Base-by-base conservation (phyloP, 2,329 filamentous ascomycete genomes). In the Chaetomium sp. region DNA sequence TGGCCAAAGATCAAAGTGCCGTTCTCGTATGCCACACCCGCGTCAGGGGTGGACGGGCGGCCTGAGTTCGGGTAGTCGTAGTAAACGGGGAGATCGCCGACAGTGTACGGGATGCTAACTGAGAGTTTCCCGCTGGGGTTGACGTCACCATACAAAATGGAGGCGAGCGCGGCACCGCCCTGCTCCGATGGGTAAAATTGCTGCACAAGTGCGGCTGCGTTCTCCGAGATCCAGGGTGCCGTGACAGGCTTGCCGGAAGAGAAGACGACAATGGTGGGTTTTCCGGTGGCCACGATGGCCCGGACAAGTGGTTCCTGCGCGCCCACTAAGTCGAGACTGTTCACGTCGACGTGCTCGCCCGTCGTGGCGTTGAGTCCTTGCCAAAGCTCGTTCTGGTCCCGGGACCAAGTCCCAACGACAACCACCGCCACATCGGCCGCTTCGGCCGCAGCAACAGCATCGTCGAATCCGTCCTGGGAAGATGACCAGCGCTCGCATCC, bases 121-220 rank as follows among this genome's bases (percentile, higher is more conserved):
- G 79, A 78, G 10, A 88, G 76, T 66, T 81, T 85, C 41, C 85
- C 85, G 1, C 79, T 84, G 0, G 85, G 85, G 67, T 85, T 87
- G 52, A 80, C 77, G 53, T 81, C 73, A 33, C 85, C 85, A 62
- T 82, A 85, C 1, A 88, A 73, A 35, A 88, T 74, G 59, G 87
- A 82, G 0, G 85, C 85, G 1, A 88, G 75, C 1, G 84, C 85
- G 56, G 83, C 73, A 0, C 85, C 85, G 32, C 84, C 85, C 70
- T 88, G 74, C 63, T 88, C 85, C 0, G 82, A 85, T 6, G 85
- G 84, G 63, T 89, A 90, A 70, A 89, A 89, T 68, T 89, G 86
- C 66, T 89, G 86, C 0, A 89, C 72, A 0, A 90, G 76, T 0
- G 84, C 85, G 0, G 82, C 75, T 0, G 86, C 84, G 33, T 77